Conservation (phyloP, 169 alveolate species). For the Plasmodium coatneyi region DNA sequence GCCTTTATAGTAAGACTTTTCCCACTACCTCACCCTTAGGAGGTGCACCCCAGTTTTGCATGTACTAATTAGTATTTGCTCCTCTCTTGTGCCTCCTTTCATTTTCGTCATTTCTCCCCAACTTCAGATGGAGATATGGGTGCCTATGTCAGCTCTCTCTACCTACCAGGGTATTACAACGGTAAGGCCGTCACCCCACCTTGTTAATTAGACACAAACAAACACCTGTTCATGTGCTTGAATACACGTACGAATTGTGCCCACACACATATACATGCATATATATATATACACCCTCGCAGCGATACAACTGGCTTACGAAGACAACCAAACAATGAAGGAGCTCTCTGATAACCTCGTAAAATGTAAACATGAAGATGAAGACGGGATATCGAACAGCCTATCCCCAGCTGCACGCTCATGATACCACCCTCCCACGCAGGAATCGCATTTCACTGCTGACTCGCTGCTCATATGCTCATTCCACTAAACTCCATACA, state of each 20-base stretch:
- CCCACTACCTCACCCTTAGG: not conserved
- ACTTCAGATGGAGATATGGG: constrained; percentile 22
- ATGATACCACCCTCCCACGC: not conserved
- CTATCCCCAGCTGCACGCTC: not conserved
- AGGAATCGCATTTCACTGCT: not conserved
- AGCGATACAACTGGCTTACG: constrained; percentile 56
- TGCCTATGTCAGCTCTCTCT: constrained; percentile 39
- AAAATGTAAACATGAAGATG: constrained; percentile 12
- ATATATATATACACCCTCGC: not conserved
- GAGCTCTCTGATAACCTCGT: constrained; percentile 22
- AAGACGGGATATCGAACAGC: not conserved
- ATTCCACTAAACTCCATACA: not conserved
- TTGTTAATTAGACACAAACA: too few species aligned
- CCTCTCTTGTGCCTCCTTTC: not conserved
- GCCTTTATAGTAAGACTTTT: constrained; percentile 18
- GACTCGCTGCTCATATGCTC: not conserved
- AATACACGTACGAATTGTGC: too few species aligned
- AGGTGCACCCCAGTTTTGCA: not conserved
- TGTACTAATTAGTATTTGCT: not conserved
- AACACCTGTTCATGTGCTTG: too few species aligned
- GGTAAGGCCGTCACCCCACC: not conserved
- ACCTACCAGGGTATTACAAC: constrained; percentile 58
- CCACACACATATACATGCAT: not conserved
- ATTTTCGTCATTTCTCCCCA: not conserved
- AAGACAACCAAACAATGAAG: not conserved